These are phyloP conservation scores for Xylaria sp. DNA, from an alignment of 2,329 filamentous ascomycete species.

Conservation along the genomic window DNA sequence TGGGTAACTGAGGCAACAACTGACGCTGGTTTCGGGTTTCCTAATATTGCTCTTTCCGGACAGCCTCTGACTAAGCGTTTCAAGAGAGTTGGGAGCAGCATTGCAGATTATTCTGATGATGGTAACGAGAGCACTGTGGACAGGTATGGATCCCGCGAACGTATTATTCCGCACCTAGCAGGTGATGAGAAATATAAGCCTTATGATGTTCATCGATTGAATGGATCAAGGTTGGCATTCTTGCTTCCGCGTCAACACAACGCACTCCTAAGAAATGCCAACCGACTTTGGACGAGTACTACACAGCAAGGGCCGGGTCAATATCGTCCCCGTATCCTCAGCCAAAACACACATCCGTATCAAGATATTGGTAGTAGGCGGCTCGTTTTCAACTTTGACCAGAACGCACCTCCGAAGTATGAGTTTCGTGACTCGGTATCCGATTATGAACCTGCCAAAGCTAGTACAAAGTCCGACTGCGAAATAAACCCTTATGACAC, in stretches of 20 bases:
- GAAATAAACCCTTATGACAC: constrained; percentile 24
- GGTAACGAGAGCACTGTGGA: constrained; percentile 24
- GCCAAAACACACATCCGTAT: constrained; percentile 38
- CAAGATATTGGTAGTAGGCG: constrained; percentile 25
- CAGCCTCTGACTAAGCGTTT: constrained; percentile 11
- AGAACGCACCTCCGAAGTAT: constrained; percentile 41
- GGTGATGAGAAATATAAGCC: constrained; percentile 2
- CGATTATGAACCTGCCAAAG: constrained; percentile 36
- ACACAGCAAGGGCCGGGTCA: constrained; percentile 8
- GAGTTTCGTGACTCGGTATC: constrained; percentile 47
- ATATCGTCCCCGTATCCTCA: constrained; percentile 24
- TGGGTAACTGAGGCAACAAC: constrained; percentile 54
- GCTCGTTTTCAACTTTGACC: constrained; percentile 35
- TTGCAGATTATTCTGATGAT: constrained; percentile 57
- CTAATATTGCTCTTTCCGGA: neutral
- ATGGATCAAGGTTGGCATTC: constrained; percentile 33
- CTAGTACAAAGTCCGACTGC: constrained; percentile 32
- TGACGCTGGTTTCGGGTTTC: constrained; percentile 40
- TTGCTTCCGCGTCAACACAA: constrained; percentile 34
- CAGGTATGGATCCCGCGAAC: constrained; percentile 35
- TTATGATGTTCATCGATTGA: constrained; percentile 35
- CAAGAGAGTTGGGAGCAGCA: constrained; percentile 53
- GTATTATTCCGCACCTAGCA: constrained; percentile 38
- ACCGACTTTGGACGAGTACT: constrained; percentile 25
- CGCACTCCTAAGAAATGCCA: constrained; percentile 37